Evolutionary conservation across 257 asterid genomes (phyloP).

Genomic region (Ilex aquifolium): DNA sequence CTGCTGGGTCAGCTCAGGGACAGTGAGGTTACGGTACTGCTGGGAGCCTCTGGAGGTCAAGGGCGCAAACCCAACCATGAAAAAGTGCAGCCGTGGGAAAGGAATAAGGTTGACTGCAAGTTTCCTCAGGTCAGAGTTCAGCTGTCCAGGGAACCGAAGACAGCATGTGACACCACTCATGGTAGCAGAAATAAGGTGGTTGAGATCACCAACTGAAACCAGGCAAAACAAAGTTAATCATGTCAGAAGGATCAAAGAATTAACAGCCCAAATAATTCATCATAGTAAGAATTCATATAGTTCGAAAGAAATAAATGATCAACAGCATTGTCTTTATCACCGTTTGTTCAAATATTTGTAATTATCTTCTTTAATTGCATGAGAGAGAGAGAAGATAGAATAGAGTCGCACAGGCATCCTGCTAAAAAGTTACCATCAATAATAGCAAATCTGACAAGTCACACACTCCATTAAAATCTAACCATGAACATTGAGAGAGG

Average conservation of each 20-base stretch:
- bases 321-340: no score
- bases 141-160: slow-evolving; percentile 57
- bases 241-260: not conserved
- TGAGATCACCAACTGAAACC: slow-evolving; percentile 54
- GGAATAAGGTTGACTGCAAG: slow-evolving; percentile 56
- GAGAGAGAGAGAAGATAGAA: no score
- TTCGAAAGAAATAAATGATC: no score
- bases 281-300: no score
- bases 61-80: slow-evolving; percentile 27
- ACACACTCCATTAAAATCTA: no score
- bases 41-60: slow-evolving; percentile 56
- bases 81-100: slow-evolving; percentile 44
- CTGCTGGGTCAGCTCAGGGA: slow-evolving; percentile 38
- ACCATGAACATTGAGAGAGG: no score
- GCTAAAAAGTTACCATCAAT: no score
- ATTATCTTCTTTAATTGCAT: no score
- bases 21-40: slow-evolving; percentile 46
- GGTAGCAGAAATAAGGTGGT: slow-evolving; percentile 53
- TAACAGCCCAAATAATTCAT: no score
- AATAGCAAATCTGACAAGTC: no score
- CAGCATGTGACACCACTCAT: slow-evolving; percentile 67
- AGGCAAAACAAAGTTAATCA: not conserved
- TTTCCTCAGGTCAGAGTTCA: slow-evolving; percentile 50
- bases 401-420: no score
- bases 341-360: no score